Evolutionary conservation across 106 monocot species (phyloP), one percentile per base, ranked within the genome.

Genomic region (Dendrobium officinale): DNA sequence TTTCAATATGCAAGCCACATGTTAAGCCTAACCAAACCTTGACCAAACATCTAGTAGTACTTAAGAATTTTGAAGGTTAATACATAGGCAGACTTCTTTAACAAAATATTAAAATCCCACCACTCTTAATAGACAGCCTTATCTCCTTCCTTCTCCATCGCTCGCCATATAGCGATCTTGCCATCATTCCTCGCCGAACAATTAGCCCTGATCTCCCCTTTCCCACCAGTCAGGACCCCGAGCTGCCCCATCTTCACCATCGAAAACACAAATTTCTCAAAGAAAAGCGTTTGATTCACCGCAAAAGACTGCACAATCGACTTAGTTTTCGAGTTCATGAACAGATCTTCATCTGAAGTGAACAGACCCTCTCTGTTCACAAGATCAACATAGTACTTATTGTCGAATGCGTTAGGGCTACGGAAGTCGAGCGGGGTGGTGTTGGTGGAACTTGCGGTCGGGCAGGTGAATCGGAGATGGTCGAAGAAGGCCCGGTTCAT

Each of bases 171-270:
- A 11, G 18, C 54, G 9, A 18, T 24, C 37, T 24, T n/a, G 41
- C 43, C 80, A 16, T 16, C 29, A 75, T 85, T 88, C 8, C 22
- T 67, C 0, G 85, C 83, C 4, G 88, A 88, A 67, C 91, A 91
- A 75, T 86, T 91, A 17, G 48, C 66, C 56, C 91, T 40, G 4
- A 91, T 77, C 79, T 88, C 88, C 2, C 88, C 90, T 1, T 56
- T 19, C 37, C 9, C 27, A 0, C 82, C 88, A 0, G 82, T 88
- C 24, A 79, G 29, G 79, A 86, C 88, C 33, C 54, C 24, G 43
- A 88, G 49, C 70, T 78, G 61, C 2, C 86, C 82, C 88, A 91
- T 86, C 88, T 88, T 91, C 61, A 86, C 68, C 55, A 91, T 79
- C 6, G 91, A 82, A 2, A 4, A 13, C 1, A 74, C 78, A 37